These are phyloP conservation scores for Oropetium thomaeum DNA, from an alignment of 176 grass and related monocot species.

Conservation along the genomic window DNA sequence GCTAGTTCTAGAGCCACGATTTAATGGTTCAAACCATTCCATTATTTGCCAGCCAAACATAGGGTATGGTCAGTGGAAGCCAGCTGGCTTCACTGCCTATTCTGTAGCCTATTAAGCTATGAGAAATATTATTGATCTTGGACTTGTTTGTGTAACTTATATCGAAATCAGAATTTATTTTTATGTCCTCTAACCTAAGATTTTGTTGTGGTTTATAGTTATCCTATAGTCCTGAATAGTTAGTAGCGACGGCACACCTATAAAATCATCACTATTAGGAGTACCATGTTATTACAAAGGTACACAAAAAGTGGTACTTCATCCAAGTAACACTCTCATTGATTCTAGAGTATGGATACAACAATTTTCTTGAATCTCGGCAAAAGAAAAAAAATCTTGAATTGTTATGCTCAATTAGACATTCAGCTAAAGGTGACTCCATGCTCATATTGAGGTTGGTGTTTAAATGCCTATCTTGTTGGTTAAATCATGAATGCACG, in stretches of 20 bases:
- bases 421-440: neutral
- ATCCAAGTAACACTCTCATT: neutral
- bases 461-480: neutral
- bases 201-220: neutral
- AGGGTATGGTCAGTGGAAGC: neutral
- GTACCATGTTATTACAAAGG: neutral
- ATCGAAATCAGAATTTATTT: neutral
- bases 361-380: no score
- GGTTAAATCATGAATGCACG: neutral
- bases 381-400: no score
- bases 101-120: neutral
- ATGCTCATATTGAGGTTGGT: neutral
- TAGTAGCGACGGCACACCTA: neutral
- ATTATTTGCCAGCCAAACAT: neutral
- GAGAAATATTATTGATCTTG: neutral
- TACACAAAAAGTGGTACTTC: neutral
- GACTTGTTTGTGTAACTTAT: neutral
- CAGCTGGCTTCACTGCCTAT: neutral
- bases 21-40: neutral
- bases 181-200: neutral
- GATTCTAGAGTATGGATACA: neutral
- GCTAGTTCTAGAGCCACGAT: neutral
- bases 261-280: neutral
- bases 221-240: neutral
- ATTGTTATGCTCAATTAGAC: neutral